A percentile compares a stretch with the other conserved stretches of the same genome.
Conservation (phyloP, 441 rosid species). For the Adansonia gregorii region DNA sequence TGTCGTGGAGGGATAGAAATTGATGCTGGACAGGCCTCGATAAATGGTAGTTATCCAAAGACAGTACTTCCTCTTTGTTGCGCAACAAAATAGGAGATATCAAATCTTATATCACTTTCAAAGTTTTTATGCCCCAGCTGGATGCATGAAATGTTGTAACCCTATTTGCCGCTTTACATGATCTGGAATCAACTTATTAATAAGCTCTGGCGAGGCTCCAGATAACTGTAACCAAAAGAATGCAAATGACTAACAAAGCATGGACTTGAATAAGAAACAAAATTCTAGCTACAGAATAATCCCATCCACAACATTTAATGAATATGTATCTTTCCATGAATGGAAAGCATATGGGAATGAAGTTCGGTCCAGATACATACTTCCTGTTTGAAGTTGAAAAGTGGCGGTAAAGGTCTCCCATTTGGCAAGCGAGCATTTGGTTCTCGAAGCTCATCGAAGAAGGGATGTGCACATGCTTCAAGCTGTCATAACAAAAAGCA, state of each 20-base stretch:
- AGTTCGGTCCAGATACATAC: slow-evolving; percentile 37
- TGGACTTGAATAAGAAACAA: neutral
- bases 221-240: no score
- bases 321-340: neutral
- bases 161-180: no score
- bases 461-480: slow-evolving; percentile 75
- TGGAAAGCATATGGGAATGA: neutral
- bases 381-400: slow-evolving; percentile 76
- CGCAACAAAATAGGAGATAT: slow-evolving; percentile 14
- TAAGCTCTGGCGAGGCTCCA: no score
- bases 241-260: no score
- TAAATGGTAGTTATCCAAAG: slow-evolving; percentile 35
- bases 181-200: no score
- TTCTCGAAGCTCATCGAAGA: slow-evolving; percentile 71
- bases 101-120: no score
- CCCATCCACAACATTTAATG: neutral
- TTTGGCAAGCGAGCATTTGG: slow-evolving; percentile 65
- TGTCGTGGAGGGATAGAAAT: slow-evolving; percentile 31
- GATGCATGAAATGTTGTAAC: no score
- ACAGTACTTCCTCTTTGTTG: slow-evolving; percentile 33
- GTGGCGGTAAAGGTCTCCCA: slow-evolving; percentile 63
- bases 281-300: neutral
- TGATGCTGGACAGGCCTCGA: slow-evolving; percentile 45
- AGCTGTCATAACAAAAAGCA: slow-evolving; percentile 41
- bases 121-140: no score